phyloP scores from a whole-genome alignment of 2,329 filamentous ascomycete genomes.

The Huntiella decipiens region DNA sequence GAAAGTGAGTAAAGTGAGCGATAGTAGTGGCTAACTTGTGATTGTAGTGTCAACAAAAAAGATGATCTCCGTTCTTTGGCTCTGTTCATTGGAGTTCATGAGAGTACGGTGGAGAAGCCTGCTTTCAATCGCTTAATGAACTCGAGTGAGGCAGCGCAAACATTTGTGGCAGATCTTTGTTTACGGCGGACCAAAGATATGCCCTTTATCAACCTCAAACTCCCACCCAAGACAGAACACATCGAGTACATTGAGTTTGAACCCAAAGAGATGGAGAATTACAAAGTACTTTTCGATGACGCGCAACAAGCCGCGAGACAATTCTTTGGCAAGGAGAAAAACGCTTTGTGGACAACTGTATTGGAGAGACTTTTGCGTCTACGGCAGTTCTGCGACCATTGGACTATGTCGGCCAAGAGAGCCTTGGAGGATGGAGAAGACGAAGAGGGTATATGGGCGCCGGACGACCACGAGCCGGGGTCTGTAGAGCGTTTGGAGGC shows the following conservation, averaged over 20 bases:
- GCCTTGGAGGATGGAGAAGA: constrained; percentile 33
- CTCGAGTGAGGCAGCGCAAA: constrained; percentile 50
- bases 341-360: constrained; percentile 22
- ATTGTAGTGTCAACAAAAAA: constrained; percentile 49
- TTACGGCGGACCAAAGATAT: constrained; percentile 73
- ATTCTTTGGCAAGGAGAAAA: constrained; percentile 31
- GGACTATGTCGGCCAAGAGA: constrained; percentile 53
- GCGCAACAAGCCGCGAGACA: constrained; percentile 29
- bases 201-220: constrained; percentile 63
- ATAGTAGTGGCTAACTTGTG: not conserved
- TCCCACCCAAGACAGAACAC: constrained; percentile 61
- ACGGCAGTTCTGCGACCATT: constrained; percentile 75
- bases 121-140: constrained; percentile 53
- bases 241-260: constrained; percentile 58
- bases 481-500: constrained; percentile 1
- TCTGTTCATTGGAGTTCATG: constrained; percentile 56
- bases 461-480: not conserved
- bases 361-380: constrained; percentile 68
- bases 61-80: constrained; percentile 66
- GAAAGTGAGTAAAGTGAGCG: no score
- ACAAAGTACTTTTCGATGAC: constrained; percentile 55
- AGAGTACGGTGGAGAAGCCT: constrained; percentile 52
- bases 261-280: constrained; percentile 55
- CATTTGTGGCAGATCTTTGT: constrained; percentile 63
- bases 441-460: no score